phyloP scores from a whole-genome alignment of 768 basidiomycete genomes.

The Pisolithus sp. region DNA sequence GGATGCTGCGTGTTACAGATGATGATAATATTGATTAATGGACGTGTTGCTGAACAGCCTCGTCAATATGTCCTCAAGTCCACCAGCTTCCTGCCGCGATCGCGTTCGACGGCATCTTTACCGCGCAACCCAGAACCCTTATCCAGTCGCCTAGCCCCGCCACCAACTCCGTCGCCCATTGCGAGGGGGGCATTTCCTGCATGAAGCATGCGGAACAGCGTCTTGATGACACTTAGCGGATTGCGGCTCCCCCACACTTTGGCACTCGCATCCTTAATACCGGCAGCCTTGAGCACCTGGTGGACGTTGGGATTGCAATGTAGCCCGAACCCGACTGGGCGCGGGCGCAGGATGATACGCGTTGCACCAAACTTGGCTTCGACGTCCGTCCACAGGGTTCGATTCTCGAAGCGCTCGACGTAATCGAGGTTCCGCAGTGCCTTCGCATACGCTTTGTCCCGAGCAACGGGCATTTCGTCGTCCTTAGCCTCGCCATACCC shows the following conservation, averaged over 20 bases:
- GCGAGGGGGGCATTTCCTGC: constrained; percentile 73
- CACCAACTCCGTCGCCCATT: constrained; percentile 81
- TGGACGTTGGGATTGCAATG: constrained; percentile 86
- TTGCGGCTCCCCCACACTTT: constrained; percentile 95
- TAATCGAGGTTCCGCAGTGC: constrained; percentile 88
- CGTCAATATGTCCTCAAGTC: constrained; percentile 48
- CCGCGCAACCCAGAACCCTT: constrained; percentile 71
- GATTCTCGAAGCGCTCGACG: constrained; percentile 88
- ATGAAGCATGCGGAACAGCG: constrained; percentile 75
- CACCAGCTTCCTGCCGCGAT: constrained; percentile 73
- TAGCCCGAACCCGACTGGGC: constrained; percentile 88
- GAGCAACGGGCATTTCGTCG: constrained; percentile 45
- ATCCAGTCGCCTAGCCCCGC: constrained; percentile 59
- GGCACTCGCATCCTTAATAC: constrained; percentile 90
- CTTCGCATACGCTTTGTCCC: constrained; percentile 51
- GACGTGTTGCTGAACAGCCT: background rate
- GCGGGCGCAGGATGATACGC: constrained; percentile 70
- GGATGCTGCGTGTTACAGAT: no score
- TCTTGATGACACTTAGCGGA: constrained; percentile 64
- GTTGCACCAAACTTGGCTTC: constrained; percentile 80
- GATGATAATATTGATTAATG: background rate
- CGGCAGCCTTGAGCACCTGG: constrained; percentile 85
- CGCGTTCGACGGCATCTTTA: constrained; percentile 70
- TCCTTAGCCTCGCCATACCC: constrained; percentile 82
- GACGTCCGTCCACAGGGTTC: constrained; percentile 94